Evolutionary conservation across 179 eudicot genomes (phyloP), one percentile per base, ranked within the genome.

Genomic region (Patellifolia procumbens): DNA sequence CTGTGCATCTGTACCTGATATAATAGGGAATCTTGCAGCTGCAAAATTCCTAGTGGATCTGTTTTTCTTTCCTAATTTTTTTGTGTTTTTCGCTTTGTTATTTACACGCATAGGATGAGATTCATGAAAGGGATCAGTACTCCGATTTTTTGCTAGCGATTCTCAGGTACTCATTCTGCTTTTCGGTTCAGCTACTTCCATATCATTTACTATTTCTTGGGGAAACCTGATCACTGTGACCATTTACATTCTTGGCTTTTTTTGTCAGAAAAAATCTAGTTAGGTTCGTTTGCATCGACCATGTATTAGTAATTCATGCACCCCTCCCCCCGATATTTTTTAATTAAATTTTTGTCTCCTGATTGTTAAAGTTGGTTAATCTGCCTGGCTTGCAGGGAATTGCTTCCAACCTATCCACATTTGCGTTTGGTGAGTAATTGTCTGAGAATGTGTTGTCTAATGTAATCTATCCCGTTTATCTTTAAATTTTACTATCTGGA

Each of bases 101-200:
- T 73, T 20, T 75, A 66, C 70, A 26, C 74, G 75, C 79, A 76
- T 72, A 90, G 96, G 96, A 92, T 86, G 96, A 92, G 84, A 94
- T 96, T 77, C 99, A 96, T 82, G 99, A 96, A 77, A 86, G 99
- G 86, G 99, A 96, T 78, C 92, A 90, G 56, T 91, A 76, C 82
- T 89, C 96, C 37, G 99, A 96, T 85, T 89, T 96, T 77, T 85
- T 87, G 91, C 94, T 96, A 32, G 89, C 99, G 68, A 91, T 96
- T 74, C 83, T 96, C 88, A 93, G 98, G 99, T 96, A 83, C 28
- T 45, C 3, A n/a, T 48, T 71, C 5, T 49, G 11, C 56, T 55
- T 28, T 78, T 63, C 19, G 32, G 11, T 24, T 61, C 32, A 26
- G 31, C 49, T 49, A 35, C 4, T 55, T 29, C 34, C 28, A 12